Conservation (phyloP, 139 green algal species). For the Raphidocelis subcapitata region DNA sequence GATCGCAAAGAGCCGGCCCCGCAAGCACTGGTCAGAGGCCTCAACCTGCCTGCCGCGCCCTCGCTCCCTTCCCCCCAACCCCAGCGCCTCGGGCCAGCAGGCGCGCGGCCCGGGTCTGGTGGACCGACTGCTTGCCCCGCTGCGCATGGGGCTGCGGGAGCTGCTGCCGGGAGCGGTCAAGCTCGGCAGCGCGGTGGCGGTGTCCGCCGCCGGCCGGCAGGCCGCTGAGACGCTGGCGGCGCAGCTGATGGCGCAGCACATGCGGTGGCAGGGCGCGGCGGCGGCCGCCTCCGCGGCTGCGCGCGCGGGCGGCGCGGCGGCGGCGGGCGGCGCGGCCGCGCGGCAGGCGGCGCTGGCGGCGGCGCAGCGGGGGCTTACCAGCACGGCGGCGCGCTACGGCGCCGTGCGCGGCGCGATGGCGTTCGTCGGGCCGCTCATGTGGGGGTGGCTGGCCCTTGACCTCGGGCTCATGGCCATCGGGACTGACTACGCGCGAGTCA, state of each 20-base stretch:
- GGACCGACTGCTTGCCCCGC: conserved; percentile 52
- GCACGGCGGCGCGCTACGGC: conserved; percentile 58
- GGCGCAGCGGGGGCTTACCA: conserved; percentile 53
- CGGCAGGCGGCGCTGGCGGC: conserved; percentile 36
- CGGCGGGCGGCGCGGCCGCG: conserved; percentile 23
- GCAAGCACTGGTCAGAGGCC: not conserved
- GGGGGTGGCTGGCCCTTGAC: conserved; percentile 76
- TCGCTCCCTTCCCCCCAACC: not conserved
- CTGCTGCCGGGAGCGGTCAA: conserved; percentile 62
- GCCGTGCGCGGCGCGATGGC: conserved; percentile 57
- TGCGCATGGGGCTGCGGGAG: conserved; percentile 66
- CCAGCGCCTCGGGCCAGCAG: not conserved
- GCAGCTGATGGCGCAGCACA: conserved; percentile 42
- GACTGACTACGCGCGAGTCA: conserved; percentile 75
- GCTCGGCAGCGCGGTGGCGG: conserved; percentile 58
- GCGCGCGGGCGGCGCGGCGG: not conserved
- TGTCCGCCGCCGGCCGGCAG: conserved; percentile 25
- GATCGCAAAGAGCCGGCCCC: not conserved
- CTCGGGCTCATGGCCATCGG: conserved; percentile 70
- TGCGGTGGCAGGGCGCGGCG: conserved; percentile 50
- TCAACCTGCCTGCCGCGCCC: not conserved
- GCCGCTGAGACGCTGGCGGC: conserved; percentile 50
- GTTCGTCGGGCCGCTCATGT: conserved; percentile 75
- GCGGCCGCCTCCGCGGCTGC: conserved; percentile 11
- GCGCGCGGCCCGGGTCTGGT: conserved; percentile 22